These are phyloP conservation scores for Rhododendron henanense DNA, from an alignment of 148 eudicot species.

Conservation along the genomic window DNA sequence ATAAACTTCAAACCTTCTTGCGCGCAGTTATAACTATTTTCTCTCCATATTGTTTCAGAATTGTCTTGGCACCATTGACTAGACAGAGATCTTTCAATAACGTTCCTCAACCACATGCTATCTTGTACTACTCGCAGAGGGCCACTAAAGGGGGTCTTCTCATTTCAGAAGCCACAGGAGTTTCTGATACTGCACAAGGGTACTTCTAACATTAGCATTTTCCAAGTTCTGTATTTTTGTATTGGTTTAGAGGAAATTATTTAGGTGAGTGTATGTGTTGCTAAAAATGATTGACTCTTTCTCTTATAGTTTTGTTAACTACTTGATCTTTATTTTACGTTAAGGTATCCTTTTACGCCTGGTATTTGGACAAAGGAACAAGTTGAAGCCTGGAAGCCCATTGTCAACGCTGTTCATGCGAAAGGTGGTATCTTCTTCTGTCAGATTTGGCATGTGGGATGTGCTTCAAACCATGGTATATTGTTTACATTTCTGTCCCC, in stretches of 20 bases:
- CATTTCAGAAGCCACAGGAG: slow-evolving; percentile 36
- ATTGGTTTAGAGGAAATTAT: too few relatives aligned
- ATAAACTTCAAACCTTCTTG: too few relatives aligned
- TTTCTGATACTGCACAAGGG: slow-evolving; percentile 36
- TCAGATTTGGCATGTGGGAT: slow-evolving; percentile 3
- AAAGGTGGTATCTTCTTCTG: slow-evolving; percentile 28
- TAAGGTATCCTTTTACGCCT: too few relatives aligned
- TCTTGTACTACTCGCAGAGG: slow-evolving; percentile 38
- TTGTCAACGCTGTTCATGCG: slow-evolving; percentile 42
- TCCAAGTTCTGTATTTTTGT: too few relatives aligned
- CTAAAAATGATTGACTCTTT: too few relatives aligned
- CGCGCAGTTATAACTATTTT: too few relatives aligned
- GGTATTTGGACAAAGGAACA: slow-evolving; percentile 31
- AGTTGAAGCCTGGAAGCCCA: slow-evolving; percentile 49
- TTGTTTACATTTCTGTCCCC: neutral
- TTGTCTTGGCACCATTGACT: too few relatives aligned
- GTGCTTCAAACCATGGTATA: slow-evolving; percentile 28
- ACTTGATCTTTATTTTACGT: too few relatives aligned
- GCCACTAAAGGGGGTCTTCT: slow-evolving; percentile 20
- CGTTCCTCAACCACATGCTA: slow-evolving; percentile 44
- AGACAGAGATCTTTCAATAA: slow-evolving; percentile 42
- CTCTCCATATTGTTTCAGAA: too few relatives aligned
- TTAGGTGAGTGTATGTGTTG: too few relatives aligned
- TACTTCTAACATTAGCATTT: neutral
- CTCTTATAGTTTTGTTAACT: too few relatives aligned